Evolutionary conservation across 1,284 basidiomycete species (phyloP).

Genomic region (Cryptococcus deneoformans): DNA sequence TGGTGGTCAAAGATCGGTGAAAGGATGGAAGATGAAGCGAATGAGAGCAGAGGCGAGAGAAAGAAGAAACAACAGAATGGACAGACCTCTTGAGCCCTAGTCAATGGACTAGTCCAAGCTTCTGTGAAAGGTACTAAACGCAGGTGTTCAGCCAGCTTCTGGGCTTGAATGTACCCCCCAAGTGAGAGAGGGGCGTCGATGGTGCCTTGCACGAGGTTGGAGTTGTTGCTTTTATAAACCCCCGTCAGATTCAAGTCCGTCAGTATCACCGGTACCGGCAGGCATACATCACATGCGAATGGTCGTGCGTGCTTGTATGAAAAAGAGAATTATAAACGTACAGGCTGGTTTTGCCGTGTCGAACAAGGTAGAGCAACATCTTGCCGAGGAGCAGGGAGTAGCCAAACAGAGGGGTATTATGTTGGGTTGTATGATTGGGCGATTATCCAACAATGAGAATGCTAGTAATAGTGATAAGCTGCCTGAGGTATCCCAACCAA

Average conservation of each 20-base stretch:
- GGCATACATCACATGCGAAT: neutral
- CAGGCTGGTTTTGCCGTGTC: slow-evolving; percentile 18
- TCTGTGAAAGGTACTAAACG: slow-evolving; percentile 13
- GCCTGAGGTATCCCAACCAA: too few relatives aligned
- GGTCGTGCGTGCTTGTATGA: neutral
- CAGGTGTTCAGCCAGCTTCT: slow-evolving; percentile 10
- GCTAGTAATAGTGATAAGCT: too few relatives aligned
- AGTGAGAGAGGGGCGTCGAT: slow-evolving; percentile 11
- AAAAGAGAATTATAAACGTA: slow-evolving; percentile 2
- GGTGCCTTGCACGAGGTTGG: slow-evolving; percentile 10
- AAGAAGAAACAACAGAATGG: too few relatives aligned
- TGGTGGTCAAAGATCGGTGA: too few relatives aligned
- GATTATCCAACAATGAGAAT: too few relatives aligned
- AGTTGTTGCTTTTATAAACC: slow-evolving; percentile 7
- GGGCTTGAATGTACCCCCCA: slow-evolving; percentile 14
- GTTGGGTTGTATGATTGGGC: too few relatives aligned
- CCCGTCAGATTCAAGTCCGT: too few relatives aligned
- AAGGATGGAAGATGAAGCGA: too few relatives aligned
- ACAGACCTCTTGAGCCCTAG: slow-evolving; percentile 14
- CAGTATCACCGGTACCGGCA: too few relatives aligned
- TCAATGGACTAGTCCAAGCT: slow-evolving; percentile 11
- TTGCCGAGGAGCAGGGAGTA: neutral
- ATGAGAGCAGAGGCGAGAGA: neutral
- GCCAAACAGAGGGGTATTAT: too few relatives aligned
- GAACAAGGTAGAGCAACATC: slow-evolving; percentile 18